Base-by-base conservation (phyloP, 805 yeast genomes). In the Yarrowia sp. region DNA sequence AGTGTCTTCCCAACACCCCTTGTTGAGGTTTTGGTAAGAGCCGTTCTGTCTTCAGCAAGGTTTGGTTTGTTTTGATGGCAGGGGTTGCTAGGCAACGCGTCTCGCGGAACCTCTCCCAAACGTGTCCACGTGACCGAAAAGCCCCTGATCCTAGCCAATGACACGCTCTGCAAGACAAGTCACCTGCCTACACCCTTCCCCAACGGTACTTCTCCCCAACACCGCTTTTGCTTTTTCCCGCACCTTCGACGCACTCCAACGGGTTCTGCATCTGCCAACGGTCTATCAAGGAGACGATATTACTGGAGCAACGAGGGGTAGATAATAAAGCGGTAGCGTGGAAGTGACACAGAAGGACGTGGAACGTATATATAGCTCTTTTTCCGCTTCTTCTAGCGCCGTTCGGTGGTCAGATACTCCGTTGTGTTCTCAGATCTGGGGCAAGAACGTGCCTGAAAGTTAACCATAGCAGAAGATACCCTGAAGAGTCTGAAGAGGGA, bases 1-100 rank as follows among this genome's bases (percentile, higher is more conserved):
- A 16, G 48, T 26, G 32, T 26, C 32, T 26, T 26, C 7, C 32
- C 32, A 26, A 26, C 32, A 26, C 26, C 8, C 48, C 12, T 16
- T 19, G 16, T 49, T 49, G 40, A 12, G 19, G 53, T 15, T 49
- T 49, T 15, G 53, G 53, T 49, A 38, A 49, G 53, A 11, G 12
- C 14, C 53, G n/a, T 8, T n/a, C 22, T 15, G 5, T 7, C 36
- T 15, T 4, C 26, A 3, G 16, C 36, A 49, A 32, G 40, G 36
- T 49, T 49, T 32, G 35, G 53, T 49, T 49, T 49, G 53, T 49
- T 49, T 49, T 49, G 53, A 49, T 14, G 19, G 11, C 40, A 49
- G 40, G 22, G 53, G 53, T 49, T 49, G 40, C 53, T 16, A 8
- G 40, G 53, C 53, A 49, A 49, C 53, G 53, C 53, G 38, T 22